Evolutionary conservation across 1,139 yeast genomes (phyloP).

Genomic region (Taphrina flavorubra): DNA sequence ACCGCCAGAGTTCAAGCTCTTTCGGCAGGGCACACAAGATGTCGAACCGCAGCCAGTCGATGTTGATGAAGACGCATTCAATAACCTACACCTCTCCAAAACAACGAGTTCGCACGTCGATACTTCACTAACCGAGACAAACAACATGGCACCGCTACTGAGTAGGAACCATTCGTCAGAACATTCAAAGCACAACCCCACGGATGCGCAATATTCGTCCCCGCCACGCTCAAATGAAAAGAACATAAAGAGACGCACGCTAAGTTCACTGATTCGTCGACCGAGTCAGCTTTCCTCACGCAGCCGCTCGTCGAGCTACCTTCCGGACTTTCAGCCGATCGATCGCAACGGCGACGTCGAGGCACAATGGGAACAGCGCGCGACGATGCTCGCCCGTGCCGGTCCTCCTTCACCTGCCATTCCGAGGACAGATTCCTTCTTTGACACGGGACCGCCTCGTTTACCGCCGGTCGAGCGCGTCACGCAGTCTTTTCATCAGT

Average conservation of each 20-base stretch:
- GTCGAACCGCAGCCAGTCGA: constrained; percentile 8
- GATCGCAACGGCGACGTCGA: constrained; percentile 32
- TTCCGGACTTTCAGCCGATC: constrained; percentile 23
- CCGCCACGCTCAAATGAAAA: constrained; percentile 21
- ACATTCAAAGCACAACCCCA: too few species aligned
- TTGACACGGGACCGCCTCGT: constrained; percentile 25
- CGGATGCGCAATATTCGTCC: neutral
- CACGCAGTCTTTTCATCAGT: neutral
- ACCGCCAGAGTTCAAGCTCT: constrained; percentile 28
- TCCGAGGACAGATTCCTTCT: constrained; percentile 26
- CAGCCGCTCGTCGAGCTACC: constrained; percentile 24
- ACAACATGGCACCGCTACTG: neutral
- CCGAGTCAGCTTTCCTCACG: constrained; percentile 25
- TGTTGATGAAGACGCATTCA: neutral
- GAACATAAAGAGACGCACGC: constrained; percentile 3
- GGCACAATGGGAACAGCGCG: constrained; percentile 39
- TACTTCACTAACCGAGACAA: neutral
- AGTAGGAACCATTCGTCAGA: neutral
- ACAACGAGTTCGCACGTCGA: neutral
- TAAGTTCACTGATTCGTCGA: constrained; percentile 11
- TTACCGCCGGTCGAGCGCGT: constrained; percentile 21
- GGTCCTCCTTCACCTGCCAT: constrained; percentile 40
- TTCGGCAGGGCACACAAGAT: constrained; percentile 23
- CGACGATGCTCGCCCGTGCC: constrained; percentile 38
- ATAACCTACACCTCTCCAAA: neutral